Evolutionary conservation across 163 green algal genomes (phyloP).

Genomic region (Scenedesmus sp.): DNA sequence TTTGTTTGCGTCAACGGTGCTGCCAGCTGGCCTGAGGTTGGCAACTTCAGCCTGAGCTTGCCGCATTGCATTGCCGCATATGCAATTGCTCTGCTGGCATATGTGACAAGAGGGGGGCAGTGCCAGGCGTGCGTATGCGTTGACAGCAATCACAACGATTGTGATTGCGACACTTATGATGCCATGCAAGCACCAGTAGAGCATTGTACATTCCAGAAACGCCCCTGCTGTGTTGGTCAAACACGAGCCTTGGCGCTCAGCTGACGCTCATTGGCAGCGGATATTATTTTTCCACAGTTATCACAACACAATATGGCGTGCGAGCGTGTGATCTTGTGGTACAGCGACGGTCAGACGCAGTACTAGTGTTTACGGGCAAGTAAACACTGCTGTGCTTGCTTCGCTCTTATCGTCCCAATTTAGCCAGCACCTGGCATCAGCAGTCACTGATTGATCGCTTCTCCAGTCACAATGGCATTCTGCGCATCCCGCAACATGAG

Average conservation of each 20-base stretch:
- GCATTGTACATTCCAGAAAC: no score
- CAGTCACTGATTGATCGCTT: neutral
- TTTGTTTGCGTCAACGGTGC: no score
- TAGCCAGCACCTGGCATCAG: neutral
- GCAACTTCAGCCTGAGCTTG: no score
- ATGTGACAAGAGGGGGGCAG: no score
- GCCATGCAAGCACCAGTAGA: no score
- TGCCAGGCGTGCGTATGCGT: no score
- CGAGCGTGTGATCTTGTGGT: neutral
- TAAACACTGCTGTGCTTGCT: neutral
- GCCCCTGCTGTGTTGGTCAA: neutral
- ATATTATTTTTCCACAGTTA: neutral
- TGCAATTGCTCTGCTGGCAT: no score
- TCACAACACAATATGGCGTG: neutral
- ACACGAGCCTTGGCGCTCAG: neutral
- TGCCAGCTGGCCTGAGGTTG: no score
- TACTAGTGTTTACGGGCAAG: neutral
- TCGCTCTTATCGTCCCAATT: neutral
- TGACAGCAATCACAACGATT: neutral
- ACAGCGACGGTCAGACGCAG: neutral
- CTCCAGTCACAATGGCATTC: neutral
- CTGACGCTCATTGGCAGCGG: neutral
- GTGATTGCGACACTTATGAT: no score
- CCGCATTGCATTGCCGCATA: no score
- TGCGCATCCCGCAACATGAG: constrained; percentile 25